These are phyloP conservation scores for Fraxinus albicans DNA, from an alignment of 305 asterid genomes.

Conservation along the genomic window DNA sequence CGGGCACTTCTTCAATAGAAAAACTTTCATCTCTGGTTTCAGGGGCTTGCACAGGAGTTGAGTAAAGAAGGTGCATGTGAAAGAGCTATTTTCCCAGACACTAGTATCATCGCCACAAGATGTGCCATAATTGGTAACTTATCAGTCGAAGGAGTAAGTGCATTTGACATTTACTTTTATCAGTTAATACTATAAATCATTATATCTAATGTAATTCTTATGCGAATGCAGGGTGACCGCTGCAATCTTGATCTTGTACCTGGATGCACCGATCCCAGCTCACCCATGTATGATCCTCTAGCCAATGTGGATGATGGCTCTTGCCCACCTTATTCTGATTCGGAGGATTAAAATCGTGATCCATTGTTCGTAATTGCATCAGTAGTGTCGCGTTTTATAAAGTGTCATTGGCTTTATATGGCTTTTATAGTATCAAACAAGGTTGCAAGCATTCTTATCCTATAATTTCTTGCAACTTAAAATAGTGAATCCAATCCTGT, in stretches of 20 bases:
- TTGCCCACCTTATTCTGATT: slow-evolving; percentile 69
- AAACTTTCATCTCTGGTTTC: not conserved
- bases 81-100: slow-evolving; percentile 74
- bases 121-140: slow-evolving; percentile 79
- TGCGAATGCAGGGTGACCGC: slow-evolving; percentile 71
- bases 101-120: slow-evolving; percentile 42
- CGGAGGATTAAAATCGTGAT: slow-evolving; percentile 42
- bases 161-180: not conserved
- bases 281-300: slow-evolving; percentile 56
- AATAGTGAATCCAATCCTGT: not conserved
- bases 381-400: not conserved
- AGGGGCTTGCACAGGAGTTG: slow-evolving; percentile 89
- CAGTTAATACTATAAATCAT: not conserved
- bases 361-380: not conserved
- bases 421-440: not conserved
- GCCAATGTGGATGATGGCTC: slow-evolving; percentile 90
- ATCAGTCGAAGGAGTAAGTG: slow-evolving; percentile 69
- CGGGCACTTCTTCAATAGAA: not conserved
- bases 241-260: slow-evolving; percentile 69
- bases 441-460: not conserved
- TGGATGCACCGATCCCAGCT: slow-evolving; percentile 79
- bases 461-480: not conserved
- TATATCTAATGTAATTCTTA: not conserved
- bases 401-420: not conserved
- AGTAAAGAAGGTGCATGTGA: slow-evolving; percentile 87